Conservation (phyloP, 371 early-diverging fungal species). For the Haplosporangium sp. region DNA sequence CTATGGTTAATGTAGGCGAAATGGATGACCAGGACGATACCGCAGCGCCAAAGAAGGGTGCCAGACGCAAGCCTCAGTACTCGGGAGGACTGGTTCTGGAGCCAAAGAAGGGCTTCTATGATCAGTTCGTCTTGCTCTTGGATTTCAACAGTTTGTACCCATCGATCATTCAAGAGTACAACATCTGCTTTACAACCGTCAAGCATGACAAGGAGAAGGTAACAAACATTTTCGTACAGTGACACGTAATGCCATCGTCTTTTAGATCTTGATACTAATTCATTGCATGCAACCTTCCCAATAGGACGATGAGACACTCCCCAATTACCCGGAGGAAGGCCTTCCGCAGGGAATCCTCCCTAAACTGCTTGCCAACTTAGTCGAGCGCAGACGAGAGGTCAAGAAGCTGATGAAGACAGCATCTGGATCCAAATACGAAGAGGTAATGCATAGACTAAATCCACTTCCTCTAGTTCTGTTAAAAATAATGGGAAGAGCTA, state of each 20-base stretch:
- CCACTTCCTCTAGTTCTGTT: not conserved
- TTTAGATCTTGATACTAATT: not conserved
- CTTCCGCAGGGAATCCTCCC: constrained; percentile 91
- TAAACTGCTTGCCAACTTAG: constrained; percentile 87
- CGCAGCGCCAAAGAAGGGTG: constrained; percentile 57
- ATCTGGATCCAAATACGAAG: constrained; percentile 67
- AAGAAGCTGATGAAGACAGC: constrained; percentile 90
- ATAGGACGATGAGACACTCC: constrained; percentile 67
- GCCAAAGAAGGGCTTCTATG: constrained; percentile 98
- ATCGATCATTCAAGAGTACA: constrained; percentile 99
- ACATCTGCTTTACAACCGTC: constrained; percentile 99
- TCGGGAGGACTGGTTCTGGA: constrained; percentile 99
- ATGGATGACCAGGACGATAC: constrained; percentile 51
- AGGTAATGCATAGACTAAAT: constrained; percentile 56
- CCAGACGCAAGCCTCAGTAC: constrained; percentile 92
- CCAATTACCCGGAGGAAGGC: constrained; percentile 80
- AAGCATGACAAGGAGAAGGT: constrained; percentile 60
- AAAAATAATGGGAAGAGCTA: not conserved
- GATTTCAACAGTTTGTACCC: constrained; percentile 99
- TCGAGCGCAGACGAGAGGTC: constrained; percentile 92
- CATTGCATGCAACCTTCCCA: not conserved
- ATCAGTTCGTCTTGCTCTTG: constrained; percentile 94
- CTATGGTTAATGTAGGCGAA: constrained; percentile 6
- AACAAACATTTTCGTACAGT: not conserved
- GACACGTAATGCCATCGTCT: not conserved